Conservation (phyloP, 2,329 filamentous ascomycete genomes). For the Thelonectria olida region DNA sequence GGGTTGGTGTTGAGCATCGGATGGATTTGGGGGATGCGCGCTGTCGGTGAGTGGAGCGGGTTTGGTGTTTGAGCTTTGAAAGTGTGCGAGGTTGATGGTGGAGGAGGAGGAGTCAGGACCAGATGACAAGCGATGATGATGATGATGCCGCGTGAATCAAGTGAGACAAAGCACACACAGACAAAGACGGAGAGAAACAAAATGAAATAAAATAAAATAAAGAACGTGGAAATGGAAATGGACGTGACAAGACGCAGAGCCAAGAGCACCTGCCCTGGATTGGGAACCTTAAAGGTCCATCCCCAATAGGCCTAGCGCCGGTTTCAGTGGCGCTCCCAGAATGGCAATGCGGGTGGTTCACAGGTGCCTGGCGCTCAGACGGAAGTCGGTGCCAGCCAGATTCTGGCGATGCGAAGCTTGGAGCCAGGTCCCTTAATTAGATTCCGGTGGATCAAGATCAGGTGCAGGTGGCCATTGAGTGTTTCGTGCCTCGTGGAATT, state of each 20-base stretch:
- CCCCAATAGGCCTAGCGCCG: constrained; percentile 29
- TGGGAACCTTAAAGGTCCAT: neutral
- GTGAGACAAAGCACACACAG: neutral
- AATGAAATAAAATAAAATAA: too few relatives aligned
- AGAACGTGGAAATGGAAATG: too few relatives aligned
- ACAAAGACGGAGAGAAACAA: neutral
- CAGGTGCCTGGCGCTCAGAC: constrained; percentile 8
- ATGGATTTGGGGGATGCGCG: constrained; percentile 8
- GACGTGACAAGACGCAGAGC: neutral
- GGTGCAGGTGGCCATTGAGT: neutral
- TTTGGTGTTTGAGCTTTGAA: neutral
- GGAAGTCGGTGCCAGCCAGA: too few relatives aligned
- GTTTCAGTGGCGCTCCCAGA: constrained; percentile 33
- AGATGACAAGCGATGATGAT: constrained; percentile 6
- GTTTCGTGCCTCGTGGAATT: neutral
- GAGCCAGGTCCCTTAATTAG: constrained; percentile 7
- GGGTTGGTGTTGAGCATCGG: constrained; percentile 3
- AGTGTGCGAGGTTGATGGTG: constrained; percentile 22
- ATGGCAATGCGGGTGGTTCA: constrained; percentile 30
- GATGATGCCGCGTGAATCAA: neutral
- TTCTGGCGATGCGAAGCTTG: too few relatives aligned
- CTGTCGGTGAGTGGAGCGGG: constrained; percentile 1
- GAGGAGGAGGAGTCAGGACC: constrained; percentile 6
- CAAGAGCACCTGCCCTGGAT: neutral
- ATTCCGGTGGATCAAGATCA: too few relatives aligned